phyloP scores from a whole-genome alignment of 2,329 filamentous ascomycete genomes.

The Colletotrichum noveboracense region DNA sequence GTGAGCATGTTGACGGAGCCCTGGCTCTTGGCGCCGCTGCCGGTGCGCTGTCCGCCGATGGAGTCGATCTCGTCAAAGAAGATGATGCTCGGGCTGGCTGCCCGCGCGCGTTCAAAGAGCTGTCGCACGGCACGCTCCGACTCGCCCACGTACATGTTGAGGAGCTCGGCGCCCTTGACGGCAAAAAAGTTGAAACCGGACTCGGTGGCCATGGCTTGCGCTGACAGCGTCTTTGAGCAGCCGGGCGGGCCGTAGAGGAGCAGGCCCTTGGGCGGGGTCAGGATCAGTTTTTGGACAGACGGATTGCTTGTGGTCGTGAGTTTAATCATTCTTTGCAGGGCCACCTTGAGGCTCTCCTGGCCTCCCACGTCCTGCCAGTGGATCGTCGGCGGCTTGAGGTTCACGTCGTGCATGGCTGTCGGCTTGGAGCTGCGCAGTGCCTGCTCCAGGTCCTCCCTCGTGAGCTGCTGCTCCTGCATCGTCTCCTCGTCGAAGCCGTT shows the following conservation, averaged over 20 bases:
- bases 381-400: slow-evolving; percentile 85
- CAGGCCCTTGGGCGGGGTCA: slow-evolving; percentile 76
- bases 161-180: slow-evolving; percentile 90
- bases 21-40: slow-evolving; percentile 44
- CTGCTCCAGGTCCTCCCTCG: slow-evolving; percentile 60
- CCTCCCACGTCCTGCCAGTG: slow-evolving; percentile 90
- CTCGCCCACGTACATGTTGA: slow-evolving; percentile 97
- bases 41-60: slow-evolving; percentile 65
- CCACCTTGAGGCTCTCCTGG: slow-evolving; percentile 75
- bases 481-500: slow-evolving; percentile 23
- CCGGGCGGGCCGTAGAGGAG: slow-evolving; percentile 92
- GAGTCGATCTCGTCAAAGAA: slow-evolving; percentile 98
- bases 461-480: slow-evolving; percentile 31
- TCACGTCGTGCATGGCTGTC: slow-evolving; percentile 87
- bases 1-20: slow-evolving; percentile 82
- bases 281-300: slow-evolving; percentile 40
- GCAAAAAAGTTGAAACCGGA: slow-evolving; percentile 92
- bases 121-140: slow-evolving; percentile 86
- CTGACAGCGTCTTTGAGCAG: slow-evolving; percentile 92
- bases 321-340: slow-evolving; percentile 57
- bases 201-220: slow-evolving; percentile 89
- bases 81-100: slow-evolving; percentile 86
- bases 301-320: slow-evolving; percentile 37
- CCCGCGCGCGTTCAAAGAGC: slow-evolving; percentile 83
- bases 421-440: slow-evolving; percentile 76